Conservation (phyloP, 2,329 filamentous ascomycete genomes). For the Xylariales sp. region DNA sequence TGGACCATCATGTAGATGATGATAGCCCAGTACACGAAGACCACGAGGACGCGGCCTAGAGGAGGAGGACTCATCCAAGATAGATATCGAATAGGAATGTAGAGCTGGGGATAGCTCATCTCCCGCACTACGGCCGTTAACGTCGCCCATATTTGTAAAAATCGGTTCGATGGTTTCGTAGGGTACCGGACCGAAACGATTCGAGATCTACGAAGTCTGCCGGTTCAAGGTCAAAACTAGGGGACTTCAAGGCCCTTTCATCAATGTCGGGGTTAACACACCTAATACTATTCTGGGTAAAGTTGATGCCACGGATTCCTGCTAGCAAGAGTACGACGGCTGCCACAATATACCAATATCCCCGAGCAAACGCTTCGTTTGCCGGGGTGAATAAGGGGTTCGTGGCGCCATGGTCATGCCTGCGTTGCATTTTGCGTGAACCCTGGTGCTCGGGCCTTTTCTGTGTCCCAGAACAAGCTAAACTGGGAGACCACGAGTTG, state of each 20-base stretch:
- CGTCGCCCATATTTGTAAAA: conserved; percentile 68
- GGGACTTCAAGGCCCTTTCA: background rate
- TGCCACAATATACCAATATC: conserved; percentile 70
- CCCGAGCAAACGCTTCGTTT: conserved; percentile 64
- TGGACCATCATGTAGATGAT: conserved; percentile 68
- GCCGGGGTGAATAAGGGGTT: conserved; percentile 55
- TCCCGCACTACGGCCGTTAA: conserved; percentile 68
- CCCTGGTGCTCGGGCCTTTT: background rate
- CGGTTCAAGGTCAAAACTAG: conserved; percentile 13
- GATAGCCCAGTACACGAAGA: conserved; percentile 69
- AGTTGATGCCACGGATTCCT: conserved; percentile 57
- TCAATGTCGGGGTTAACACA: conserved; percentile 42
- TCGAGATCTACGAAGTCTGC: conserved; percentile 60
- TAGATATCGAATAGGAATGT: conserved; percentile 58
- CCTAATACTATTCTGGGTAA: conserved; percentile 57
- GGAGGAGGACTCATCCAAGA: conserved; percentile 70
- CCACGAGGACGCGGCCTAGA: conserved; percentile 64
- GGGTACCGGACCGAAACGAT: conserved; percentile 60
- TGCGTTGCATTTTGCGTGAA: conserved; percentile 43
- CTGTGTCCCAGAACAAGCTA: background rate
- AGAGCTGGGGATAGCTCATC: conserved; percentile 65
- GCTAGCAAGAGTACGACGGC: conserved; percentile 59
- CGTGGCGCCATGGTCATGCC: conserved; percentile 44
- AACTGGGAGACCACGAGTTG: background rate
- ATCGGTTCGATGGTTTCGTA: conserved; percentile 60